These are phyloP conservation scores for Zygoascus hellenicus DNA, from an alignment of 1,139 yeast genomes.

Conservation along the genomic window DNA sequence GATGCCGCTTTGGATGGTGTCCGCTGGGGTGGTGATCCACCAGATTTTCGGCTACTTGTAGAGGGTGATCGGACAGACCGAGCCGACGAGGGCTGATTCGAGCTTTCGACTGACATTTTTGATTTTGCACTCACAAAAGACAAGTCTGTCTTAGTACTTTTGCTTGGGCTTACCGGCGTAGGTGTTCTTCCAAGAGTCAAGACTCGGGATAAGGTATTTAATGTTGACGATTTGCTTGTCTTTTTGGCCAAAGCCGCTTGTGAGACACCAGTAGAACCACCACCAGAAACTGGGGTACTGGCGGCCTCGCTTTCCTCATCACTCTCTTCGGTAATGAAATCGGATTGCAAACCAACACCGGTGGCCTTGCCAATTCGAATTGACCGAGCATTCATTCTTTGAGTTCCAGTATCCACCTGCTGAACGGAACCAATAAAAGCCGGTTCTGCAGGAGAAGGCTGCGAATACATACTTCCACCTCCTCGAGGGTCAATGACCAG, in stretches of 20 bases:
- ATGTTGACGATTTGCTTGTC: background rate
- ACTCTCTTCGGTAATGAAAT: constrained; percentile 20
- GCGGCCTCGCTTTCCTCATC: constrained; percentile 14
- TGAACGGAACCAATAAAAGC: constrained; percentile 16
- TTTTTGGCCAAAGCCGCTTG: background rate
- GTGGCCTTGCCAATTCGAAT: constrained; percentile 21
- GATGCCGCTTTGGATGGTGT: background rate
- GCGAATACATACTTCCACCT: constrained; percentile 1
- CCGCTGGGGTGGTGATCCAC: too few relatives aligned
- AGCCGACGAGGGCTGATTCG: too few relatives aligned
- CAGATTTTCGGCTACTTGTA: too few relatives aligned
- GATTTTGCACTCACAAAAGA: too few relatives aligned
- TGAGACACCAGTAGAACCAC: background rate
- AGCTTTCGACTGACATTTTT: too few relatives aligned
- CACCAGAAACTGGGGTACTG: background rate
- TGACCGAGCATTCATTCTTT: constrained; percentile 22
- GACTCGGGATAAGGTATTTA: background rate
- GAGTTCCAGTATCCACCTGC: constrained; percentile 12
- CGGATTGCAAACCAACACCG: constrained; percentile 21
- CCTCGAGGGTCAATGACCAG: background rate
- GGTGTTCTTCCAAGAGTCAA: background rate
- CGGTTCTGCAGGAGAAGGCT: background rate
- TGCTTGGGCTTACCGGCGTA: too few relatives aligned
- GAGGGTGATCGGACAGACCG: too few relatives aligned
- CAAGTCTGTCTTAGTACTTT: too few relatives aligned